Base-by-base conservation (phyloP, 306 rosid genomes). In the Acmispon strigosus region DNA sequence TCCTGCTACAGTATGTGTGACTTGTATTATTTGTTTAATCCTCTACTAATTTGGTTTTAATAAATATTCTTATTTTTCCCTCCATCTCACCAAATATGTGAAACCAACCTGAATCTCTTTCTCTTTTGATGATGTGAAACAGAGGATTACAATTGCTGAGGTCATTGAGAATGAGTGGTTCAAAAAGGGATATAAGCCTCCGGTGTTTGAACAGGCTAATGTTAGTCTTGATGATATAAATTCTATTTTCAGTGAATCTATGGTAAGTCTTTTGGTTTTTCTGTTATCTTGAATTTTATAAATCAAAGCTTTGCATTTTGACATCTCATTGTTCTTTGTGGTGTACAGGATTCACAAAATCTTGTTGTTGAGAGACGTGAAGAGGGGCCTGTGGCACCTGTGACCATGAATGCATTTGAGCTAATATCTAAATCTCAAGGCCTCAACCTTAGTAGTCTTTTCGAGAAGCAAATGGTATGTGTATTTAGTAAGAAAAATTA, bases 141-240 rank as follows among this genome's bases (percentile, higher is more conserved):
- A 94, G 98, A 60, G 98, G 62, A 94, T 94, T 75, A 88, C 94
- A 20, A 72, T 87, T 70, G 78, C 92, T 18, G 98, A 89, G 63
- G 83, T 94, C 20, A 85, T 90, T 79, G 90, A 89, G 81, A 94
- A 90, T 77, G 97, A 90, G 52, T 94, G 98, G 98, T 94, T 94
- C 79, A 94, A 84, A 88, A 94, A 94, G 81, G 98, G 97, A 64
- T 90, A 94, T 79, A 86, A 73, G 66, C 84, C 96, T 49, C 98
- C 96, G 7, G 67, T 63, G 70, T 94, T 90, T 77, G 95, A 94
- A 76, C 91, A 86, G 79, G 82, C 79, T 6, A 84, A 83, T 84
- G 85, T 88, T 79, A 81, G 76, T 73, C 90, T 89, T 54, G 96
- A 79, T 72, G 94, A 94, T 66, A 75, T 94, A 62, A 80, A 94